A percentile compares a stretch with the other conserved stretches of the same genome.
Conservation (phyloP, 1,284 basidiomycete genomes). For the Apiotrichum akiyoshidainum region DNA sequence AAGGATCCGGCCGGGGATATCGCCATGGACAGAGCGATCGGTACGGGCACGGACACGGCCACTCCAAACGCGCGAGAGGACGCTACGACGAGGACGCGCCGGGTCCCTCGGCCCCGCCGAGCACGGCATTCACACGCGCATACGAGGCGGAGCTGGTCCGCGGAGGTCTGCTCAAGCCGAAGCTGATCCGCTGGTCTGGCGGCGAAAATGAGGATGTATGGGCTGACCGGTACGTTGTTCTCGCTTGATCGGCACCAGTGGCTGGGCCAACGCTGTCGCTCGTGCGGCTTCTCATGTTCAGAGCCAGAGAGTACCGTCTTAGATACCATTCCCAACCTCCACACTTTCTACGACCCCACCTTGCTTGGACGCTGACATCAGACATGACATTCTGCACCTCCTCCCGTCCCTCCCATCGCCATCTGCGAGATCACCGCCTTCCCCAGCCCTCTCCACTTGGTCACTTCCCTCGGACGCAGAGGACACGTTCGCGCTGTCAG, state of each 20-base stretch:
- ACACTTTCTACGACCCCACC: no score
- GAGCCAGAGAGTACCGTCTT: no score
- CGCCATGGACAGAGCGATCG: background rate
- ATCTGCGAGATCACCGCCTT: slow-evolving; percentile 3
- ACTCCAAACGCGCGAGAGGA: background rate
- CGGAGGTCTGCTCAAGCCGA: slow-evolving; percentile 8
- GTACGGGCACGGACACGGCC: no score
- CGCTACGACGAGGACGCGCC: background rate
- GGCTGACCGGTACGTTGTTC: slow-evolving; percentile 40
- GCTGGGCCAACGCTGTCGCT: no score
- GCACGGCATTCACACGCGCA: slow-evolving; percentile 23
- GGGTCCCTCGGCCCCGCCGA: background rate
- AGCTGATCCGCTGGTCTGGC: slow-evolving; percentile 30
- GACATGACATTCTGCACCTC: slow-evolving; percentile 74
- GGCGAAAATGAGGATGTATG: slow-evolving; percentile 26
- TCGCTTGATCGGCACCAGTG: background rate
- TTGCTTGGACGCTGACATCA: slow-evolving; percentile 53
- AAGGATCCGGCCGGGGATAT: background rate
- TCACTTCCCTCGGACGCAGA: slow-evolving; percentile 80
- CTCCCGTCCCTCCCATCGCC: slow-evolving; percentile 53
- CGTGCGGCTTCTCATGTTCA: no score
- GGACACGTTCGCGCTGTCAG: slow-evolving; percentile 71
- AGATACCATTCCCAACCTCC: no score
- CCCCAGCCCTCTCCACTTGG: slow-evolving; percentile 46
- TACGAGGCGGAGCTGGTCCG: slow-evolving; percentile 40